phyloP scores from a whole-genome alignment of 768 basidiomycete genomes.

The Kondoa subrosea region DNA sequence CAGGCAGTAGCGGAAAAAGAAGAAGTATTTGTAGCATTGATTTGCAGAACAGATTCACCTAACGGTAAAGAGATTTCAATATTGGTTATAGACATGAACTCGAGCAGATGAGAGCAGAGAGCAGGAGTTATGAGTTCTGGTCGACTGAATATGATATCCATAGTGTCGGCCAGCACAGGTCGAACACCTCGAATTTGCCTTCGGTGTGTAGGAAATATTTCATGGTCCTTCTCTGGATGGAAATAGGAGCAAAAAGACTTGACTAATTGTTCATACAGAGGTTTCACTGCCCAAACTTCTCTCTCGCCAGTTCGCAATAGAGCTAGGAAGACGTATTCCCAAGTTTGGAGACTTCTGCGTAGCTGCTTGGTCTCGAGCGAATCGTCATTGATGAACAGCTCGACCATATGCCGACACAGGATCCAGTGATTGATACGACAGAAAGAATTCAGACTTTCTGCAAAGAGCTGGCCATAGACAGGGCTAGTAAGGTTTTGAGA shows the following conservation, averaged over 20 bases:
- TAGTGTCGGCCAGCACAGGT: background rate
- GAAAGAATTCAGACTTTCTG: background rate
- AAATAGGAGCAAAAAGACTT: background rate
- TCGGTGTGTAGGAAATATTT: background rate
- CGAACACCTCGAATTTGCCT: background rate
- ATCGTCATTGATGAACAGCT: background rate
- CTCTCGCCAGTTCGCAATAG: background rate
- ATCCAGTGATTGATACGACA: background rate
- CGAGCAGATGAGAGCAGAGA: background rate
- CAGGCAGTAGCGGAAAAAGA: too few species aligned
- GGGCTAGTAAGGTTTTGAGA: background rate
- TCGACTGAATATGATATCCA: background rate
- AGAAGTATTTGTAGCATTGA: too few species aligned
- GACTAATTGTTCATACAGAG: background rate
- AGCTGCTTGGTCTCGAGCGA: background rate
- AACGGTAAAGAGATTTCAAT: background rate
- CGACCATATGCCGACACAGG: background rate
- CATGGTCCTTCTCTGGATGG: background rate
- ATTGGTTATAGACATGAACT: background rate
- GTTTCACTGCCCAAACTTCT: background rate
- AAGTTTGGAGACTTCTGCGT: background rate
- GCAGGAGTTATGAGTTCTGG: background rate
- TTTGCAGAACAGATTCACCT: too few species aligned
- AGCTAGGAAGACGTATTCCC: background rate
- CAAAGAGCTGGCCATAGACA: background rate